phyloP scores from a whole-genome alignment of 306 rosid genomes.

The Lathyrus sativus region DNA sequence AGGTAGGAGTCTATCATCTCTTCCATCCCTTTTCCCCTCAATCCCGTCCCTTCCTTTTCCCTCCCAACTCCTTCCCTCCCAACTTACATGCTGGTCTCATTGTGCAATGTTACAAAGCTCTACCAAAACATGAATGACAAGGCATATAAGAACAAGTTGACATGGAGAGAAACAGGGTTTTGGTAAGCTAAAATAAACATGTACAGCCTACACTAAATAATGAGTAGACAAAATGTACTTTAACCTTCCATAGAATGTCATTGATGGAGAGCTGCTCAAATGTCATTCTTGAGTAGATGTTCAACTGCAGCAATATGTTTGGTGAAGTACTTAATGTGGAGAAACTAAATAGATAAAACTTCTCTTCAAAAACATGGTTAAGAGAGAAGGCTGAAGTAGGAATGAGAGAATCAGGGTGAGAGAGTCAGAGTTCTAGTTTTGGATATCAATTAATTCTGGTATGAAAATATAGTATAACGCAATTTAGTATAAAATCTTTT shows the following conservation, averaged over 20 bases:
- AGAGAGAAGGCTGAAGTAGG: neutral
- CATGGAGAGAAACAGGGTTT: conserved; percentile 1
- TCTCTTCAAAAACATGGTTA: conserved; percentile 15
- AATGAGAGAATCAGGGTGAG: conserved; percentile 14
- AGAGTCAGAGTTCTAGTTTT: conserved; percentile 11
- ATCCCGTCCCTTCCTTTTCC: no score
- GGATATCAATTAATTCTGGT: neutral
- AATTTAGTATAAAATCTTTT: conserved; percentile 1
- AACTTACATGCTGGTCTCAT: neutral
- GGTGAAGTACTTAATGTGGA: neutral
- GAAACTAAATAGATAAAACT: conserved; percentile 4
- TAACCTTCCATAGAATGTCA: conserved; percentile 12
- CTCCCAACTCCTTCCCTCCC: no score
- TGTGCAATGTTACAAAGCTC: conserved; percentile 16
- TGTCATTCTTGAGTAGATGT: conserved; percentile 20
- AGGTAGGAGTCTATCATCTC: neutral
- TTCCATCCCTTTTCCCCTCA: no score
- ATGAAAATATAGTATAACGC: conserved; percentile 7
- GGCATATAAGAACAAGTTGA: conserved; percentile 20
- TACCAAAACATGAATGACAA: conserved; percentile 1
- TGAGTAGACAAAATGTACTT: conserved; percentile 6
- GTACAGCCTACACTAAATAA: neutral
- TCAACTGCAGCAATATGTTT: neutral
- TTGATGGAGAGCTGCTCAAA: conserved; percentile 10
- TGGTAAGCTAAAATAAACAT: conserved; percentile 17